Conservation (phyloP, 2,329 filamentous ascomycete species). For the Colletotrichum nymphaeae region DNA sequence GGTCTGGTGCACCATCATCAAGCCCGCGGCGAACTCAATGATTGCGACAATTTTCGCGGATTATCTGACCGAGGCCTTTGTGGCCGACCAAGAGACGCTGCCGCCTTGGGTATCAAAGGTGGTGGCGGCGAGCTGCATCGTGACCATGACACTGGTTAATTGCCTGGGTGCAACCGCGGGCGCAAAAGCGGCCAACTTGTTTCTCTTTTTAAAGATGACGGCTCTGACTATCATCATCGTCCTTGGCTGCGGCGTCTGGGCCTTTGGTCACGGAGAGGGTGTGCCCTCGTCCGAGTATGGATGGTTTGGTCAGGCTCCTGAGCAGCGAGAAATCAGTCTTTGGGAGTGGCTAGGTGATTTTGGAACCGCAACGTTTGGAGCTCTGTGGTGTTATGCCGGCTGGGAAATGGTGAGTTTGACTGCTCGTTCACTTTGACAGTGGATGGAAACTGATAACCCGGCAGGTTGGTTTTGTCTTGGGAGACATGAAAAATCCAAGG, state of each 20-base stretch:
- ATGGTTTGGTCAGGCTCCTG: constrained; percentile 41
- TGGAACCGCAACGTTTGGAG: constrained; percentile 54
- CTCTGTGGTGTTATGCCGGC: constrained; percentile 55
- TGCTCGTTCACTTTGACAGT: constrained; percentile 34
- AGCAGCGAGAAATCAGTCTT: constrained; percentile 35
- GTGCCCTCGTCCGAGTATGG: constrained; percentile 48
- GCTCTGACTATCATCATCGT: constrained; percentile 33
- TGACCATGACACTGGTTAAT: constrained; percentile 53
- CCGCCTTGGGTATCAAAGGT: constrained; percentile 46
- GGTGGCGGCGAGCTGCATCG: constrained; percentile 50
- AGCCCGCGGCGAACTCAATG: constrained; percentile 56
- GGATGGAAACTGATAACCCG: constrained; percentile 6
- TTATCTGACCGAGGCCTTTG: constrained; percentile 47
- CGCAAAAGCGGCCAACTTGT: constrained; percentile 52
- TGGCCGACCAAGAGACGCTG: constrained; percentile 38
- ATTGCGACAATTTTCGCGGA: constrained; percentile 57
- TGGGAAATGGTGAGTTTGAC: constrained; percentile 55
- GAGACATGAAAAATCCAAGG: constrained; percentile 42
- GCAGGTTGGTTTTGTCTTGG: constrained; percentile 41
- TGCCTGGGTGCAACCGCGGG: constrained; percentile 54
- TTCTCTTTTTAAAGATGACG: constrained; percentile 49
- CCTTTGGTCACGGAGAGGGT: constrained; percentile 48
- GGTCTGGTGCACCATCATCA: constrained; percentile 56
- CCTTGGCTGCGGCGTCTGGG: constrained; percentile 39
- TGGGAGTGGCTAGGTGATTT: constrained; percentile 54